Evolutionary conservation across 495 filamentous ascomycete genomes (phyloP).

Genomic region (Aspergillus heteromorphus): DNA sequence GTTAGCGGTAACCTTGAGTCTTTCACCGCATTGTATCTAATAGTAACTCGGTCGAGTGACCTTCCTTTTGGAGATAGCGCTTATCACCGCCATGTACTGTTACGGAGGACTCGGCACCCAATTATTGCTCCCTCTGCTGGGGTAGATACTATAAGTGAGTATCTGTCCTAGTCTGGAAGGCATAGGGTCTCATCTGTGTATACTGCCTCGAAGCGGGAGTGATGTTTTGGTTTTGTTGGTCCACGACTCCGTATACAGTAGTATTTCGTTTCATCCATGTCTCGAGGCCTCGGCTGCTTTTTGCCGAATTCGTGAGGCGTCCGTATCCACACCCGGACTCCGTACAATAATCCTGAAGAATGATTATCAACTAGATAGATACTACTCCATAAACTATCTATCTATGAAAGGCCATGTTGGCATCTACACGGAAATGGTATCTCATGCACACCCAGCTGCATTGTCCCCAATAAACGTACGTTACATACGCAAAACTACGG

Average conservation of each 20-base stretch:
- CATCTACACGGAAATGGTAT: neutral
- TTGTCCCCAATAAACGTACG: neutral
- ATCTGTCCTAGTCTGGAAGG: too few relatives aligned
- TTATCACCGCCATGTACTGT: neutral
- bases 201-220: neutral
- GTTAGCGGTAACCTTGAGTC: constrained; percentile 1
- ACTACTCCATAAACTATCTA: too few relatives aligned
- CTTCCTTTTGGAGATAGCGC: neutral
- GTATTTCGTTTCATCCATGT: neutral
- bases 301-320: neutral
- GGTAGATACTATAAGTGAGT: too few relatives aligned
- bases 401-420: neutral
- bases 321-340: neutral
- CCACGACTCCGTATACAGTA: neutral
- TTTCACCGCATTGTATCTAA: constrained; percentile 7
- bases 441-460: neutral
- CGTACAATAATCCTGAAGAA: neutral
- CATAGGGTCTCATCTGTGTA: too few relatives aligned
- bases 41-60: neutral
- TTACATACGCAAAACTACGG: too few relatives aligned
- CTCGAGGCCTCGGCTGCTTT: neutral
- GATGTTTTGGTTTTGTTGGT: neutral
- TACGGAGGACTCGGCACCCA: too few relatives aligned
- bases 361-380: too few relatives aligned
- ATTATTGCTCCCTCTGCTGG: too few relatives aligned